Evolutionary conservation across 441 rosid genomes (phyloP).

Genomic region (Syzygium syzygioides): DNA sequence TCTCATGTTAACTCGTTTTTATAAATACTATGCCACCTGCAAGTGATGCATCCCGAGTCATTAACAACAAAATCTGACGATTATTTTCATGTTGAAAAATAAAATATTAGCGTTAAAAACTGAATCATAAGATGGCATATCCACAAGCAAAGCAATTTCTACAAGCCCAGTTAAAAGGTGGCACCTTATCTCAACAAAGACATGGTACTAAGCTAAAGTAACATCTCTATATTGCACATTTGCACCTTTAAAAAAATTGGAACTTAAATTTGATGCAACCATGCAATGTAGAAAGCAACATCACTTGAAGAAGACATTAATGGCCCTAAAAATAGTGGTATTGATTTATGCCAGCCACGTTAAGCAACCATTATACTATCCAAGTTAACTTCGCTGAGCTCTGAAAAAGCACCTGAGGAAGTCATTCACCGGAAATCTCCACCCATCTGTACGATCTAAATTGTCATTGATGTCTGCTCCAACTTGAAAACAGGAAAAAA

Average conservation of each 20-base stretch:
- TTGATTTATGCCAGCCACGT: background rate
- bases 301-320: background rate
- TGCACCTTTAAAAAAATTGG: background rate
- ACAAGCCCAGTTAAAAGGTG: background rate
- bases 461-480: background rate
- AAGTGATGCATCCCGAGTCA: background rate
- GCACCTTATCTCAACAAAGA: background rate
- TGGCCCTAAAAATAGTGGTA: background rate
- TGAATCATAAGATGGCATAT: background rate
- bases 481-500: background rate
- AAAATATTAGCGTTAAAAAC: background rate
- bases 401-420: background rate
- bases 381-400: background rate
- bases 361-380: background rate
- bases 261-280: background rate
- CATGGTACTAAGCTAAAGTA: background rate
- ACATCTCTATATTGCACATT: background rate
- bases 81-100: background rate
- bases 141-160: background rate
- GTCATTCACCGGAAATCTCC: background rate
- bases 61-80: background rate
- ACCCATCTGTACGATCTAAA: background rate
- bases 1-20: background rate
- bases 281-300: background rate
- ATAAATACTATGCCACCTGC: background rate